Percentiles rank a stretch among this genome's conserved stretches.
Conservation (phyloP, 1,284 basidiomycete species). For the Xerocomus nothofagi region DNA sequence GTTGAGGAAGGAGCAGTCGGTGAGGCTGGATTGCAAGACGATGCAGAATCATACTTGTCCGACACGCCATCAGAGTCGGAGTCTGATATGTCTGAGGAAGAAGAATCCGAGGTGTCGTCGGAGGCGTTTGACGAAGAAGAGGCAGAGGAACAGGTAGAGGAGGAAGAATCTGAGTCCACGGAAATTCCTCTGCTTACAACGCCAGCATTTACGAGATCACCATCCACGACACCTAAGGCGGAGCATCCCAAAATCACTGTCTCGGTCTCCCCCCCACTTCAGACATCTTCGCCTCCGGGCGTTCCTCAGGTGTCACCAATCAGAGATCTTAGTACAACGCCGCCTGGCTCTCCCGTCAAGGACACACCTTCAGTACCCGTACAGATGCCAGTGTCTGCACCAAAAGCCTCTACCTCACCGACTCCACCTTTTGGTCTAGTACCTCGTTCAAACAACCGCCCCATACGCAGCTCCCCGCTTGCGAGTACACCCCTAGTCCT, state of each 20-base stretch:
- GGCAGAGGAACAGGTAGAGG: constrained; percentile 25
- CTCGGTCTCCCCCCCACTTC: constrained; percentile 28
- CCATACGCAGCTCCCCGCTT: constrained; percentile 61
- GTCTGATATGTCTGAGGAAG: constrained; percentile 19
- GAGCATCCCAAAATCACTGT: constrained; percentile 33
- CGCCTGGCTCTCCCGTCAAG: constrained; percentile 56
- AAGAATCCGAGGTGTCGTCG: not conserved
- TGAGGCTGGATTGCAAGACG: constrained; percentile 12
- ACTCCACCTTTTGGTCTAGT: constrained; percentile 39
- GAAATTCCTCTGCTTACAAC: constrained; percentile 18
- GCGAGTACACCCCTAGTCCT: constrained; percentile 49
- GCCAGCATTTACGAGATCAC: constrained; percentile 30
- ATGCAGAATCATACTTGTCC: constrained; percentile 21
- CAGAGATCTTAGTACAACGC: constrained; percentile 45
- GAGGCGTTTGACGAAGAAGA: constrained; percentile 21
- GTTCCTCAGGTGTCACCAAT: constrained; percentile 23
- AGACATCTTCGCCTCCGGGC: constrained; percentile 19
- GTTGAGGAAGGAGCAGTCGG: constrained; percentile 21
- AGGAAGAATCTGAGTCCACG: constrained; percentile 19
- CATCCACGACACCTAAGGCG: constrained; percentile 44
- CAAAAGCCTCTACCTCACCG: constrained; percentile 16
- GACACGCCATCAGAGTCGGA: constrained; percentile 25
- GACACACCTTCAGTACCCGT: constrained; percentile 35
- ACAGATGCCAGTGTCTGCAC: constrained; percentile 28
- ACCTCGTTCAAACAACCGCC: constrained; percentile 54